Percentiles rank a stretch among this genome's conserved stretches.
Conservation (phyloP, 1,284 basidiomycete species). For the Sanghuangporus weigelae region DNA sequence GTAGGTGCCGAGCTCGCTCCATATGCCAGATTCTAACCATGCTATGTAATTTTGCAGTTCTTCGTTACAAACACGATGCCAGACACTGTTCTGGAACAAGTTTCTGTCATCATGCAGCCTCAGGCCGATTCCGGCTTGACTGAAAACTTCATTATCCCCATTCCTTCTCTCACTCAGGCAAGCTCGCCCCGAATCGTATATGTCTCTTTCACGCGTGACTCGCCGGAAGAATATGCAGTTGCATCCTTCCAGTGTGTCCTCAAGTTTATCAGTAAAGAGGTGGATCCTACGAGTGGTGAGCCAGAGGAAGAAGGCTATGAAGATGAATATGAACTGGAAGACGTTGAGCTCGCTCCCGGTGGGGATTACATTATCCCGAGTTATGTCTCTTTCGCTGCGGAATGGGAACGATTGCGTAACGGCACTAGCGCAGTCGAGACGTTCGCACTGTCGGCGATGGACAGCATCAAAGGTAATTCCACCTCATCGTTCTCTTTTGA, state of each 20-base stretch:
- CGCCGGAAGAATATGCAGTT: slow-evolving; percentile 71
- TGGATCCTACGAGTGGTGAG: slow-evolving; percentile 94
- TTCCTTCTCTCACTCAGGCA: slow-evolving; percentile 62
- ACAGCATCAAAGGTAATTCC: slow-evolving; percentile 83
- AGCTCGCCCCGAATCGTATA: slow-evolving; percentile 83
- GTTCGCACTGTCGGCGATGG: slow-evolving; percentile 89
- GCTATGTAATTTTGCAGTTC: slow-evolving; percentile 51
- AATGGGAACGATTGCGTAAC: slow-evolving; percentile 89
- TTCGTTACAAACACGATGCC: slow-evolving; percentile 98
- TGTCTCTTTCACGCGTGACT: slow-evolving; percentile 87
- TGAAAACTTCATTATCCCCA: slow-evolving; percentile 94
- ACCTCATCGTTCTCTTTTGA: slow-evolving; percentile 14
- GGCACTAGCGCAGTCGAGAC: slow-evolving; percentile 85
- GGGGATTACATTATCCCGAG: slow-evolving; percentile 93
- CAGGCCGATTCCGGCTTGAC: slow-evolving; percentile 71
- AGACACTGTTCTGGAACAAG: slow-evolving; percentile 95
- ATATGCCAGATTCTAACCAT: slow-evolving; percentile 5
- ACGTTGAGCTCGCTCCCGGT: slow-evolving; percentile 86
- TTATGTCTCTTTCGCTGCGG: slow-evolving; percentile 85
- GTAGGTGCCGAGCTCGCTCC: slow-evolving; percentile 34
- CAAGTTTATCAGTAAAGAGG: slow-evolving; percentile 96
- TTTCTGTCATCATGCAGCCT: slow-evolving; percentile 90
- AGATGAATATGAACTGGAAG: slow-evolving; percentile 98
- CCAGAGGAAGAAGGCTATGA: slow-evolving; percentile 98
- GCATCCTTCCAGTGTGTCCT: slow-evolving; percentile 92